phyloP scores from a whole-genome alignment of 441 rosid species.

The Pelargonium fulgidum region DNA sequence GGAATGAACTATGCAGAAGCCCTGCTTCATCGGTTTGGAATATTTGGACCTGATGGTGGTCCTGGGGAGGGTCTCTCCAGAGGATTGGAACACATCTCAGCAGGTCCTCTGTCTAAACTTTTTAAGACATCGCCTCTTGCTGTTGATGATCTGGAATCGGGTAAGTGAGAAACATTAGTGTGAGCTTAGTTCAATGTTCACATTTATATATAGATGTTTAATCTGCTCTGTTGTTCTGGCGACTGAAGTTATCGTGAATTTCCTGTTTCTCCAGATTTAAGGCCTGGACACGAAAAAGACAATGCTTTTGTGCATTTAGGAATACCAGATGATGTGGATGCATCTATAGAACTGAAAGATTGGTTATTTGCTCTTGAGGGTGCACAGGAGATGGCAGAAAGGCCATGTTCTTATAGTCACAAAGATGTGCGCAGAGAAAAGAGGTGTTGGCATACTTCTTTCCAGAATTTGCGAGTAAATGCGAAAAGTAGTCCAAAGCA shows the following conservation, averaged over 20 bases:
- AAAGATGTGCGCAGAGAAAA: constrained; percentile 57
- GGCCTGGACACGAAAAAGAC: constrained; percentile 39
- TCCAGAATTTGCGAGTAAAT: constrained; percentile 54
- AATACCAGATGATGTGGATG: constrained; percentile 81
- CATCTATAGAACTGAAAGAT: constrained; percentile 66
- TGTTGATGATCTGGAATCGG: constrained; percentile 45
- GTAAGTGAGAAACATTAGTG: constrained; percentile 30
- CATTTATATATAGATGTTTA: background rate
- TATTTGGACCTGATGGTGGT: constrained; percentile 84
- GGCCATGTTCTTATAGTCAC: constrained; percentile 41
- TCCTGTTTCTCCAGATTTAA: constrained; percentile 36
- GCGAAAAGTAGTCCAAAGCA: constrained; percentile 54
- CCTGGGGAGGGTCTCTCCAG: constrained; percentile 81
- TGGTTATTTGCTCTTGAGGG: constrained; percentile 98
- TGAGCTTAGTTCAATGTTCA: background rate
- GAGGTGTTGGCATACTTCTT: constrained; percentile 86
- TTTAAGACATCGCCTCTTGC: constrained; percentile 53
- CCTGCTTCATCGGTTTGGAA: constrained; percentile 53
- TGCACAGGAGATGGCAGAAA: constrained; percentile 55
- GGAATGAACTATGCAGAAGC: constrained; percentile 76
- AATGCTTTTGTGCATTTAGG: constrained; percentile 49
- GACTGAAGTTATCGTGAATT: constrained; percentile 20
- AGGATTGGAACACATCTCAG: constrained; percentile 71
- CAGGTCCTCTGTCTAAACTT: constrained; percentile 82
- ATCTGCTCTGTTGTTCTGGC: constrained; percentile 14